Evolutionary conservation across 345 rosid species (phyloP).

Genomic region (Eucalyptus cloeziana): DNA sequence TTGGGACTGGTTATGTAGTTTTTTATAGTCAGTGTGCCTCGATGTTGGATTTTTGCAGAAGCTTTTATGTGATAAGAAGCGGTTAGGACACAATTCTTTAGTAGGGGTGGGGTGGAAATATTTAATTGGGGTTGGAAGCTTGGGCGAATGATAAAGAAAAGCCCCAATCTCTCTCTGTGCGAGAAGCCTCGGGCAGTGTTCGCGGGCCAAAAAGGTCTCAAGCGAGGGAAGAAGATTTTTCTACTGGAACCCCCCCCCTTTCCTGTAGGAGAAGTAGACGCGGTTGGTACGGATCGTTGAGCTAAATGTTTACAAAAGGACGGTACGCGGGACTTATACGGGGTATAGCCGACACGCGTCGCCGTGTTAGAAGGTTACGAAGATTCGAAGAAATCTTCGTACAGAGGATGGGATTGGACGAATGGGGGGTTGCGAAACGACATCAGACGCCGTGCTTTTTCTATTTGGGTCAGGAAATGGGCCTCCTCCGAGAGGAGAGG

Average conservation of each 20-base stretch:
- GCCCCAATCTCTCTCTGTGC: not conserved
- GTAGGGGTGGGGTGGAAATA: not conserved
- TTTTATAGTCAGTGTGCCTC: not conserved
- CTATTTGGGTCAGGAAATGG: not conserved
- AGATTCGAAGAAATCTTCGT: not conserved
- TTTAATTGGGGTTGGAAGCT: not conserved
- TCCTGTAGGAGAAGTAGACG: not conserved
- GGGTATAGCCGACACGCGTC: not conserved
- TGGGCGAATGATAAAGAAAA: not conserved
- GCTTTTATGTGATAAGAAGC: not conserved
- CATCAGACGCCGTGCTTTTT: not conserved
- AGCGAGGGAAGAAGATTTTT: not conserved
- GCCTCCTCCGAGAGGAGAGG: too few relatives aligned
- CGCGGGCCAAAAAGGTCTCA: not conserved
- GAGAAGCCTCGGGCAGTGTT: not conserved
- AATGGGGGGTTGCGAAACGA: not conserved
- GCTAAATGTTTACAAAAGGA: not conserved
- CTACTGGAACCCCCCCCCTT: not conserved
- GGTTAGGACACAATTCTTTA: not conserved
- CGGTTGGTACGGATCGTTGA: not conserved
- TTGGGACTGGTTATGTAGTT: fast-evolving
- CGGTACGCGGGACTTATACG: not conserved
- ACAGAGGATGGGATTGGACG: not conserved
- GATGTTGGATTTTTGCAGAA: too few relatives aligned
- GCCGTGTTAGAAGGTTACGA: not conserved